Evolutionary conservation across 2,329 filamentous ascomycete species (phyloP).

Genomic region (Botryosphaeria agaves): DNA sequence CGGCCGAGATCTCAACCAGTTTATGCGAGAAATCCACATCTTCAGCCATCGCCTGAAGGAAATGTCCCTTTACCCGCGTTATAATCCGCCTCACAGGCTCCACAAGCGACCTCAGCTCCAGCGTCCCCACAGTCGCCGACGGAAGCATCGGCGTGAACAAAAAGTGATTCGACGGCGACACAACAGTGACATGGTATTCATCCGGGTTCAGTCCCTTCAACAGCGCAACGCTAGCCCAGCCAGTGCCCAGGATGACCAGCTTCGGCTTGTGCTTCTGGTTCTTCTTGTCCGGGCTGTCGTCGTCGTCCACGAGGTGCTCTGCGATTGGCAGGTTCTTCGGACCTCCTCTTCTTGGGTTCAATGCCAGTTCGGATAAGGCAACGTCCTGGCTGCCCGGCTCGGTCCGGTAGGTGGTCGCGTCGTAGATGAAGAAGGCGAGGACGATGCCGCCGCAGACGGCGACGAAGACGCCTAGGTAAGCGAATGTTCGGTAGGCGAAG

Average conservation of each 20-base stretch:
- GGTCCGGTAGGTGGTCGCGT: conserved; percentile 78
- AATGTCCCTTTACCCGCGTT: conserved; percentile 63
- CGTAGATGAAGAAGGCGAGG: conserved; percentile 80
- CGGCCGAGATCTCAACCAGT: conserved; percentile 69
- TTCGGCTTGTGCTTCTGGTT: conserved; percentile 74
- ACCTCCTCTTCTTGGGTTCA: conserved; percentile 67
- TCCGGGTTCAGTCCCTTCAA: conserved; percentile 79
- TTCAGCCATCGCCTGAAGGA: conserved; percentile 71
- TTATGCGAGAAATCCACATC: conserved; percentile 86
- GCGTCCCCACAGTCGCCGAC: conserved; percentile 86
- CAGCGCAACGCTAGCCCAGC: conserved; percentile 86
- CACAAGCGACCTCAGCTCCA: conserved; percentile 79
- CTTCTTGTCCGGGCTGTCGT: conserved; percentile 55
- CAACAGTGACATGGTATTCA: conserved; percentile 89
- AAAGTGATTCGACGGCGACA: conserved; percentile 93
- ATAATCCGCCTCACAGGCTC: conserved; percentile 85
- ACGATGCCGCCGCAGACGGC: conserved; percentile 52
- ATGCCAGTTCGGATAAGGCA: conserved; percentile 65
- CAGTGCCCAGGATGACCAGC: conserved; percentile 80
- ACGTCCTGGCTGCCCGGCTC: conserved; percentile 51
- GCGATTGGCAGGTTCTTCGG: conserved; percentile 92
- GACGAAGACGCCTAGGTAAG: conserved; percentile 59
- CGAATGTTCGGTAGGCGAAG: conserved; percentile 52
- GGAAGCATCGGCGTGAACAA: conserved; percentile 97
- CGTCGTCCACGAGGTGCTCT: conserved; percentile 75